phyloP scores from a whole-genome alignment of 192 early-diverging fungal genomes.

The Martensiomyces pterosporus region DNA sequence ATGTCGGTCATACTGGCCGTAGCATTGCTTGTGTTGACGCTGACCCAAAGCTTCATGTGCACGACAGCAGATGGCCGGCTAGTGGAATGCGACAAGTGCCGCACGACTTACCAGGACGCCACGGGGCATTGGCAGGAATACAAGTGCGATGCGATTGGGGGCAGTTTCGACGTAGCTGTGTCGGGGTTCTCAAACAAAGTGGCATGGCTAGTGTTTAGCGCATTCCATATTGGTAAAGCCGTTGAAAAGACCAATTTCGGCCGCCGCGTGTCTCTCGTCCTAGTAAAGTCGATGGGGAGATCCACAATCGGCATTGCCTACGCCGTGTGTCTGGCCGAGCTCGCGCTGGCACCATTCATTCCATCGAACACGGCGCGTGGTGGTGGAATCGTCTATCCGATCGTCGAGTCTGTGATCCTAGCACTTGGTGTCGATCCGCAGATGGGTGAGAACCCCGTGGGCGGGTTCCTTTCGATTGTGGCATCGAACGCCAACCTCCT shows the following conservation, averaged over 20 bases:
- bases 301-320: conserved; percentile 56
- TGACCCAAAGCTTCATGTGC: conserved; percentile 61
- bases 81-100: conserved; percentile 56
- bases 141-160: conserved; percentile 55
- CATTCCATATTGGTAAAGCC: conserved; percentile 71
- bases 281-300: conserved; percentile 53
- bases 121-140: conserved; percentile 42
- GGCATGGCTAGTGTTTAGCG: conserved; percentile 66
- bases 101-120: conserved; percentile 23
- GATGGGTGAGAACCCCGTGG: conserved; percentile 32
- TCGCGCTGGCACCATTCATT: conserved; percentile 64
- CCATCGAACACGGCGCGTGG: conserved; percentile 73
- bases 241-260: conserved; percentile 63
- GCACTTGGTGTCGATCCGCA: conserved; percentile 48
- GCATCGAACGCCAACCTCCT: conserved; percentile 68
- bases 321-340: conserved; percentile 53
- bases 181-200: conserved; percentile 62
- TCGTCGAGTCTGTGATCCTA: conserved; percentile 62
- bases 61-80: conserved; percentile 44
- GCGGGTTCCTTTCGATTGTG: conserved; percentile 59
- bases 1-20: conserved; percentile 54
- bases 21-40: conserved; percentile 54
- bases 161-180: conserved; percentile 58
- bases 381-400: conserved; percentile 71
- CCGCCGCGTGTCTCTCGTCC: conserved; percentile 55